These are phyloP conservation scores for Nemania sp. DNA, from an alignment of 2,329 filamentous ascomycete genomes.

Conservation along the genomic window DNA sequence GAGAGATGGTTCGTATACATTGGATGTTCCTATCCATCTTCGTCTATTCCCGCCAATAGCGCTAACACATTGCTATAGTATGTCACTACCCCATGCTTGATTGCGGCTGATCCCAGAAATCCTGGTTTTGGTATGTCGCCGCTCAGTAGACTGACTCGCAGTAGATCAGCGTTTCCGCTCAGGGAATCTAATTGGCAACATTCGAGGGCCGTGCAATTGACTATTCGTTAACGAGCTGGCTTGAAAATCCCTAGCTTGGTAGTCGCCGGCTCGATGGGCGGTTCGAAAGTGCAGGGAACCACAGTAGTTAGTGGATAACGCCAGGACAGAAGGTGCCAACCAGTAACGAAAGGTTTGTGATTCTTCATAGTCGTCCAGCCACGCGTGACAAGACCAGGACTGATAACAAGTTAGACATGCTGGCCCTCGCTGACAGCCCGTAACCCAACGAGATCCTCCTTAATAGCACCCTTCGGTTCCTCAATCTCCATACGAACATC, in stretches of 20 bases:
- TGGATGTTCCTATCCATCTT: too few species aligned
- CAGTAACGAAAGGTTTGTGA: not conserved
- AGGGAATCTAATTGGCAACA: too few species aligned
- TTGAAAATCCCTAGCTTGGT: not conserved
- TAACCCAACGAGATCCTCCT: not conserved
- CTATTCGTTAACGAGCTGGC: constrained; percentile 4
- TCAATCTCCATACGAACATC: not conserved
- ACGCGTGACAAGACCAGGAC: constrained; percentile 1
- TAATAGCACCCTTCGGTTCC: not conserved
- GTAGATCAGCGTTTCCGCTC: too few species aligned
- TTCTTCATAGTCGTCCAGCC: not conserved
- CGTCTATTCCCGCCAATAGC: too few species aligned
- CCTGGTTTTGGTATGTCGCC: too few species aligned
- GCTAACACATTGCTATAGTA: too few species aligned
- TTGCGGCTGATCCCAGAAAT: too few species aligned
- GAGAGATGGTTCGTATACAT: too few species aligned
- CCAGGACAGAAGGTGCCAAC: constrained; percentile 1
- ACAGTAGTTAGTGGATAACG: not conserved
- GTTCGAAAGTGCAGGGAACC: not conserved
- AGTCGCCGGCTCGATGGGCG: constrained; percentile 3
- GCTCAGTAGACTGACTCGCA: too few species aligned
- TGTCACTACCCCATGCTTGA: too few species aligned
- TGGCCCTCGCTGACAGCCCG: constrained; percentile 2
- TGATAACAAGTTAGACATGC: constrained; percentile 5
- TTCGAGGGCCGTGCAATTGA: too few species aligned